Evolutionary conservation across 371 early-diverging fungal species (phyloP).

Genomic region (Syncephalastrum monosporum): DNA sequence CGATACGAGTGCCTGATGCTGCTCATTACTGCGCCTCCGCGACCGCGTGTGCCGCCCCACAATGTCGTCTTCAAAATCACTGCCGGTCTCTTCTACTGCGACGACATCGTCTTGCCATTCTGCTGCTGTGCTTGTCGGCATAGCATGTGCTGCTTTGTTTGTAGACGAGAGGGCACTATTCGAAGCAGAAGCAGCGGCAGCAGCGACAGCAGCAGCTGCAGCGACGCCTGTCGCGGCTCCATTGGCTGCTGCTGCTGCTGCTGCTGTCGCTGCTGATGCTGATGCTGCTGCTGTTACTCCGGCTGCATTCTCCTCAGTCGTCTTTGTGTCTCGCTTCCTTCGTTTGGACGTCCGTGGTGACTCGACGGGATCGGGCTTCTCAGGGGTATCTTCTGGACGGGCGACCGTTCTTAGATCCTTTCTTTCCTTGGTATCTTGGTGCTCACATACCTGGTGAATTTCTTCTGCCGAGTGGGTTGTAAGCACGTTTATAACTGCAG

Average conservation of each 20-base stretch:
- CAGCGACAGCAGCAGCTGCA: too few relatives aligned
- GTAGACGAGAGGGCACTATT: too few relatives aligned
- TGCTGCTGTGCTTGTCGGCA: too few relatives aligned
- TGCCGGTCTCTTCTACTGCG: not conserved
- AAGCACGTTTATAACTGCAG: conserved; percentile 20
- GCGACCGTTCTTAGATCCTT: too few relatives aligned
- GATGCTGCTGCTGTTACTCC: conserved; percentile 15
- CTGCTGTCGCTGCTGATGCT: conserved; percentile 3
- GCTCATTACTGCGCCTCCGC: conserved; percentile 9
- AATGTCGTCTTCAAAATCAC: not conserved
- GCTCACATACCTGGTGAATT: too few relatives aligned
- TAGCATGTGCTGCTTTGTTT: too few relatives aligned
- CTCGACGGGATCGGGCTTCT: conserved; percentile 8
- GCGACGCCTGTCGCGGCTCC: too few relatives aligned
- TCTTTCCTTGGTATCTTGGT: too few relatives aligned
- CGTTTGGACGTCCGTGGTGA: conserved; percentile 25
- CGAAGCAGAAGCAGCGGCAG: too few relatives aligned
- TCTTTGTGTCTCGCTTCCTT: conserved; percentile 30
- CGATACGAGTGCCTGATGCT: not conserved
- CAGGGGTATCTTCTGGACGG: conserved; percentile 3
- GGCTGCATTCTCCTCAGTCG: conserved; percentile 11
- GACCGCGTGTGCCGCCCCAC: conserved; percentile 11
- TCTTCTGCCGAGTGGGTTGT: conserved; percentile 24
- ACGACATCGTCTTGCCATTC: not conserved
- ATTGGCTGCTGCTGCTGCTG: conserved; percentile 14